Evolutionary conservation across 1,284 basidiomycete genomes (phyloP).

Genomic region (Rhodotorula sp.): DNA sequence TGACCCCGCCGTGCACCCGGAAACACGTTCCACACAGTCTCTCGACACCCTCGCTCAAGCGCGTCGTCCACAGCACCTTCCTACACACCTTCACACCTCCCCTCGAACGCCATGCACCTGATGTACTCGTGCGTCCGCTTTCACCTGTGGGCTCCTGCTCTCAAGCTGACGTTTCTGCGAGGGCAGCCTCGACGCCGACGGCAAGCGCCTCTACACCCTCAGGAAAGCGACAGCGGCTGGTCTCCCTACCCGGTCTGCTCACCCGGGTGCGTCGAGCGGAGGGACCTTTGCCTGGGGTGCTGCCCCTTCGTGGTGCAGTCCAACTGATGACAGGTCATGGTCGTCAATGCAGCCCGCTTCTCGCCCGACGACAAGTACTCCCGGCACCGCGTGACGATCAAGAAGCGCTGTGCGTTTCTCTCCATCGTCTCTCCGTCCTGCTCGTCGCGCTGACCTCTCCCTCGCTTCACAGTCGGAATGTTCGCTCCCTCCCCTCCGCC

Average conservation of each 20-base stretch:
- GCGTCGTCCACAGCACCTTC: neutral
- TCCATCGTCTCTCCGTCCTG: neutral
- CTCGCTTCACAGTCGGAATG: constrained; percentile 4
- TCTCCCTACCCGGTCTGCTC: constrained; percentile 85
- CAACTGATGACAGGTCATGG: too few relatives aligned
- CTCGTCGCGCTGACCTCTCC: neutral
- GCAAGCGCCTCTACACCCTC: constrained; percentile 77
- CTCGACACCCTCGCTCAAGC: neutral
- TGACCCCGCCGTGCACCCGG: neutral
- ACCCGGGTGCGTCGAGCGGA: constrained; percentile 67
- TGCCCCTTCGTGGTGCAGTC: neutral
- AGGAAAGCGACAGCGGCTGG: constrained; percentile 83
- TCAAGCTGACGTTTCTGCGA: neutral
- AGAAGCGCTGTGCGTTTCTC: constrained; percentile 61
- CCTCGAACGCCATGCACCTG: constrained; percentile 72
- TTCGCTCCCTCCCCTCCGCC: neutral
- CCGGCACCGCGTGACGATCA: constrained; percentile 88
- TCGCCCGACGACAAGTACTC: constrained; percentile 98
- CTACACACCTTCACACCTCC: neutral
- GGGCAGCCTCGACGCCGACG: constrained; percentile 74
- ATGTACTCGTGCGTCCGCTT: constrained; percentile 55
- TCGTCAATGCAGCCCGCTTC: constrained; percentile 74
- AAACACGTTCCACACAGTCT: neutral
- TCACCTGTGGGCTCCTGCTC: neutral
- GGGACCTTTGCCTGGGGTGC: neutral